Evolutionary conservation across 108 stramenopile genomes (phyloP), one percentile per base, ranked within the genome.

Genomic region (Pseudonitzschia delicatissima): DNA sequence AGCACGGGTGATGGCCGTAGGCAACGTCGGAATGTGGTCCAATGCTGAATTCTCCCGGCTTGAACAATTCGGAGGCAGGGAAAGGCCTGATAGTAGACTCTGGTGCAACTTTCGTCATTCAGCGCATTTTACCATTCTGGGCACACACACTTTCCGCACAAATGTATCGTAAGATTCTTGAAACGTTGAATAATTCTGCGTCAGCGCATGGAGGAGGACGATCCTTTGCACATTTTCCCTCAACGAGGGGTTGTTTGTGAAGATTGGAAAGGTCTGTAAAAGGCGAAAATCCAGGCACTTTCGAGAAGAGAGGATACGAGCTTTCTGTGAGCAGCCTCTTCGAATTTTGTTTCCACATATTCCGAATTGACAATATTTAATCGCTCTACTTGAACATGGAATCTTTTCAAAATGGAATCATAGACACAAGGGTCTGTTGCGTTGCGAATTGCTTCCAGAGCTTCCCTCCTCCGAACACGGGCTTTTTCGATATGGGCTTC

Each of bases 1-100:
- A 80, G 57, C 81, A 78, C 31, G 84, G 82, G 40, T 82, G 80
- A 48, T 85, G 88, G 9, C 88, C 88, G 47, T 89, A 89, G 18
- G 67, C 66, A 18, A 73, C 57, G 73, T 89, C 88, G 18, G 79
- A 65, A 66, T 89, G 88, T 25, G 85, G 85, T 1, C 88, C 88
- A 52, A 89, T 86, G 45, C 80, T 81, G 45, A 89, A 82, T 57
- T 86, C 88, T 27, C 74, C 78, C 9, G 85, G 84, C 33, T 68
- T n/a, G 72, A 1, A 84, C 69, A n/a, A 82, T 76, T 28, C 88
- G 71, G 8, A 89, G 37, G 64, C 88, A 89, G 27, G 88, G 88
- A 74, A 84, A 89, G n/a, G 69, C 53, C 73, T 89, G 88, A 55
- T 83, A 89, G 50, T 83, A 86, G 20, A 83, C 53, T 44, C 71